Evolutionary conservation across 1,284 basidiomycete species (phyloP).

Genomic region (Marasmius sp.): DNA sequence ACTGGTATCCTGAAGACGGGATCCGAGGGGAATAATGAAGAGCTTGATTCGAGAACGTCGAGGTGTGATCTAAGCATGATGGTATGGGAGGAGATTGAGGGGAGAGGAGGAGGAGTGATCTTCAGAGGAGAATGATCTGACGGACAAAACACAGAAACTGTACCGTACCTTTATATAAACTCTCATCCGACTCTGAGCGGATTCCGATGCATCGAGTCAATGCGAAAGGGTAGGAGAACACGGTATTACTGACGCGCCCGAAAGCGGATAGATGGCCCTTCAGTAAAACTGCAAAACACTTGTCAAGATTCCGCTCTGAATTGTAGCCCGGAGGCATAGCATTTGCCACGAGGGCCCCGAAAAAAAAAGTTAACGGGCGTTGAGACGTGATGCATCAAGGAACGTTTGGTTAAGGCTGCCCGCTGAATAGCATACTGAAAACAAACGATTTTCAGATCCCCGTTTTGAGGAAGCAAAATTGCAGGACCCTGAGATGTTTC

Average conservation of each 20-base stretch:
- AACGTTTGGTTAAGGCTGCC: no score
- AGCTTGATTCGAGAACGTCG: constrained; percentile 46
- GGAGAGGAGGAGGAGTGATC: neutral
- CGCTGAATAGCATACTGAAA: no score
- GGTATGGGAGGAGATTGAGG: neutral
- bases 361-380: no score
- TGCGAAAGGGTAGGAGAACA: neutral
- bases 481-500: no score
- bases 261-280: neutral
- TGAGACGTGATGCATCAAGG: no score
- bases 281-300: neutral
- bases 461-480: no score
- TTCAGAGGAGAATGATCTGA: neutral
- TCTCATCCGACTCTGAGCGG: neutral
- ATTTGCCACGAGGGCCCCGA: no score
- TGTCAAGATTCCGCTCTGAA: constrained; percentile 2
- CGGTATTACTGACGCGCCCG: neutral
- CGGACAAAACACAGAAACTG: neutral
- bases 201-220: neutral
- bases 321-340: neutral
- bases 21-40: constrained; percentile 37
- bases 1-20: constrained; percentile 51
- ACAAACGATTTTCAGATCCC: no score
- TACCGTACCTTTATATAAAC: neutral
- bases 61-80: constrained; percentile 45